Evolutionary conservation across 2,329 filamentous ascomycete genomes (phyloP).

Genomic region (Fusarium guadeloupense): DNA sequence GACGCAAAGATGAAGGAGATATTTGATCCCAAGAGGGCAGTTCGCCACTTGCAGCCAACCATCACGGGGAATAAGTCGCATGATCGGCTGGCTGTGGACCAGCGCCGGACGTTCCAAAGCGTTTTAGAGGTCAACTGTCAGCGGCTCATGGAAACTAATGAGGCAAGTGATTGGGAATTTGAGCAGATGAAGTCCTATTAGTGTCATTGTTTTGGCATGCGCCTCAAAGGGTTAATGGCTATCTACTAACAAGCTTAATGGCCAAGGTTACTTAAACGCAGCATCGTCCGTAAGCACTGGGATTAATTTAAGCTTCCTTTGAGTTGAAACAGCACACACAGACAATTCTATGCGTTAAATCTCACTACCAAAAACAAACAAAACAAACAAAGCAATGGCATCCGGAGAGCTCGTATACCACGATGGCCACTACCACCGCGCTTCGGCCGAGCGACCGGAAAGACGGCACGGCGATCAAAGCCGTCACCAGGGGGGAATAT

Average conservation of each 20-base stretch:
- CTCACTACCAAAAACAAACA: background rate
- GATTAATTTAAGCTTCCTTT: background rate
- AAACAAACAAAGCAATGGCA: constrained; percentile 28
- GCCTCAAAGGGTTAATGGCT: constrained; percentile 15
- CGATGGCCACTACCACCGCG: constrained; percentile 45
- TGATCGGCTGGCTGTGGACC: constrained; percentile 35
- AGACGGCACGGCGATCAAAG: constrained; percentile 6
- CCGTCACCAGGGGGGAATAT: constrained; percentile 36
- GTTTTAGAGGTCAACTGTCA: constrained; percentile 15
- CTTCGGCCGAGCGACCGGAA: constrained; percentile 24
- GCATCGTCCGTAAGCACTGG: background rate
- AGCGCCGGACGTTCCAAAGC: constrained; percentile 3
- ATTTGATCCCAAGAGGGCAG: background rate
- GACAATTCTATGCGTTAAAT: background rate
- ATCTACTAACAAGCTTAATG: background rate
- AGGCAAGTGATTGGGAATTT: constrained; percentile 13
- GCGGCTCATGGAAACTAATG: constrained; percentile 4
- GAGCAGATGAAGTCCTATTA: constrained; percentile 15
- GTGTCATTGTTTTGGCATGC: constrained; percentile 17
- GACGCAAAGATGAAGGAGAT: constrained; percentile 28
- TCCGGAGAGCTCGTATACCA: constrained; percentile 43
- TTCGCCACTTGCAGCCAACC: constrained; percentile 34
- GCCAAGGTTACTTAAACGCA: constrained; percentile 20
- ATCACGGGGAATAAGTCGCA: constrained; percentile 28
- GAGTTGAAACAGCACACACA: background rate